Evolutionary conservation across 345 rosid species (phyloP), one percentile per base, ranked within the genome.

Genomic region (Eucalyptus pauciflora): DNA sequence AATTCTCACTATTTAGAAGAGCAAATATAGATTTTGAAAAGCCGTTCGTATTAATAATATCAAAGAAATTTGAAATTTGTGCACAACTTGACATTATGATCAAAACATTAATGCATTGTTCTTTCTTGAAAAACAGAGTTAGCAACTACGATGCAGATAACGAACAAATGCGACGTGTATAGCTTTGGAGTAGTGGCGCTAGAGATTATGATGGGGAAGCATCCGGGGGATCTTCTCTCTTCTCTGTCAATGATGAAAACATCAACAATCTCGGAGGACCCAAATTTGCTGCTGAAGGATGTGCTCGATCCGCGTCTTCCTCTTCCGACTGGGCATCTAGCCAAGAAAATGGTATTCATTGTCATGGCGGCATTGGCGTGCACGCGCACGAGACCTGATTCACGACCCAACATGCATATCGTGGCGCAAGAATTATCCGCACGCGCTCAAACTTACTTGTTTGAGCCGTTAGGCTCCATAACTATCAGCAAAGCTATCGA

Each of bases 151-250:
- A 88, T 60, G 79, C 50, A 81, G 56, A 24, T 58, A 25, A 58
- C 94, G 7, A 91, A 92, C 48, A 94, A 94, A 91, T 93, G 94
- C 17, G 96, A 95, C 67, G 93, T 94, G n/a, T 95, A 93, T 48
- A 94, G 96, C 87, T 94, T 95, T n/a, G 97, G 96, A 69, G 95
- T 95, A 24, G 96, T 94, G 87, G 91, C 93, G 27, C 18, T 95
- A 50, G 97, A 95, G 87, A 90, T 91, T 8, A 94, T 93, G 95
- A 94, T 94, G 96, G 98, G 98, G 81, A 93, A 83, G 90, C 95
- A 96, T 46, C 97, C 95, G 2, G 95, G 96, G 67, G 95, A 94
- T 60, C 91, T 95, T 54, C 60, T 54, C 60, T 54, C 60, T 54
- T 54, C 60, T 54, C 60, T 54, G 7, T 54, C 25, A 80, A 90